Evolutionary conservation across 345 rosid genomes (phyloP).

Genomic region (Passiflora organensis): DNA sequence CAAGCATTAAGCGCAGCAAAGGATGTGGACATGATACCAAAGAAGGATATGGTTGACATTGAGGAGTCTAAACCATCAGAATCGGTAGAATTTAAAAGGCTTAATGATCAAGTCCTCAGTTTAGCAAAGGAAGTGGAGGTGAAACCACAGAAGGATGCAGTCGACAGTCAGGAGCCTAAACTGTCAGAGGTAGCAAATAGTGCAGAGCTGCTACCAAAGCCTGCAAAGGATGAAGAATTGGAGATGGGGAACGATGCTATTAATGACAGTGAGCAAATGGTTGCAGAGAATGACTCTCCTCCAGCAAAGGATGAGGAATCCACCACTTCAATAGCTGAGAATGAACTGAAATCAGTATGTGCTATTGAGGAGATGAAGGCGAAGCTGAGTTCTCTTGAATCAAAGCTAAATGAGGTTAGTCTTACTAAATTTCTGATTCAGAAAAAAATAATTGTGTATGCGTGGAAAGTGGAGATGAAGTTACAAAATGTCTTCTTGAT

Average conservation of each 20-base stretch:
- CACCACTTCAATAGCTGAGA: slow-evolving; percentile 23
- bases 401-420: slow-evolving; percentile 69
- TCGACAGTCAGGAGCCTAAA: too few species aligned
- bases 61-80: slow-evolving; percentile 10
- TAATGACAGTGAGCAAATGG: slow-evolving; percentile 13
- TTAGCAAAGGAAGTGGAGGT: too few species aligned
- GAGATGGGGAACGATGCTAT: slow-evolving; percentile 23
- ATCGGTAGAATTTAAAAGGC: too few species aligned
- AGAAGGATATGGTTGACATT: slow-evolving; percentile 12
- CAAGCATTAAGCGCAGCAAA: slow-evolving; percentile 6
- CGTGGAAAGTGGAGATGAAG: too few species aligned
- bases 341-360: slow-evolving; percentile 43
- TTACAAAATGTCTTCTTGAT: too few species aligned
- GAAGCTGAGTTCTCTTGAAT: slow-evolving; percentile 55
- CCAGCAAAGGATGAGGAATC: slow-evolving; percentile 28
- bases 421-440: too few species aligned
- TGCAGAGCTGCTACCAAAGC: slow-evolving; percentile 28
- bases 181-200: neutral
- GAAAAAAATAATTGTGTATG: too few species aligned
- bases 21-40: slow-evolving; percentile 16
- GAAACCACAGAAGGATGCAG: too few species aligned
- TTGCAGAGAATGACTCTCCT: slow-evolving; percentile 13
- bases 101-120: too few species aligned
- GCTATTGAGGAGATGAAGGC: slow-evolving; percentile 66
- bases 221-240: slow-evolving; percentile 25